phyloP scores from a whole-genome alignment of 768 basidiomycete genomes.

The Nevesoporus exiguus region DNA sequence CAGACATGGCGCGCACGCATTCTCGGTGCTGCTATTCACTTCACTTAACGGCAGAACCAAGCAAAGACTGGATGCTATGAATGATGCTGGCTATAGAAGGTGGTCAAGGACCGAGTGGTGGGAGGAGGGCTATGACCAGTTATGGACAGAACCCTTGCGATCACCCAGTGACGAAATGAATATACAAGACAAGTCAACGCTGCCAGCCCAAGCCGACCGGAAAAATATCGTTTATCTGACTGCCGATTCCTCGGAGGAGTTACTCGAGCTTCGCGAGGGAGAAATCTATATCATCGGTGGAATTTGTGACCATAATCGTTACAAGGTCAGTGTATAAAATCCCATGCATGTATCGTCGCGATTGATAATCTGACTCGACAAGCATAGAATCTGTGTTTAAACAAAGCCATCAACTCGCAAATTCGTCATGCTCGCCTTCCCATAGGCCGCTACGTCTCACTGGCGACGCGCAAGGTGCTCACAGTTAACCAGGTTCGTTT shows the following conservation, averaged over 20 bases:
- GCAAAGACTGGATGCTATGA: slow-evolving; percentile 59
- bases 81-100: slow-evolving; percentile 65
- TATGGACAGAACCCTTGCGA: slow-evolving; percentile 47
- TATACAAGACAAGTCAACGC: not conserved
- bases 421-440: slow-evolving; percentile 88
- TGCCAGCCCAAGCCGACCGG: slow-evolving; percentile 29
- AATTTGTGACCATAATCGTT: slow-evolving; percentile 92
- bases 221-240: slow-evolving; percentile 84
- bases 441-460: slow-evolving; percentile 85
- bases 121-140: slow-evolving; percentile 64
- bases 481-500: slow-evolving; percentile 84
- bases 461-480: slow-evolving; percentile 90
- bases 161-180: slow-evolving; percentile 1
- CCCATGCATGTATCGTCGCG: not conserved
- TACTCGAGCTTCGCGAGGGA: slow-evolving; percentile 75
- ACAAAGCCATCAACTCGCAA: slow-evolving; percentile 73
- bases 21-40: slow-evolving; percentile 72
- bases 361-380: slow-evolving; percentile 14
- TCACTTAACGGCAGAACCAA: slow-evolving; percentile 72
- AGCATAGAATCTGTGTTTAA: slow-evolving; percentile 77
- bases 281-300: slow-evolving; percentile 96
- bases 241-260: slow-evolving; percentile 86
- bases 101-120: slow-evolving; percentile 88
- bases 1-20: slow-evolving; percentile 64
- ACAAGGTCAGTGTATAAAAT: slow-evolving; percentile 57